Conservation (phyloP, 2,329 filamentous ascomycete species). For the Intubia oerlemansii region DNA sequence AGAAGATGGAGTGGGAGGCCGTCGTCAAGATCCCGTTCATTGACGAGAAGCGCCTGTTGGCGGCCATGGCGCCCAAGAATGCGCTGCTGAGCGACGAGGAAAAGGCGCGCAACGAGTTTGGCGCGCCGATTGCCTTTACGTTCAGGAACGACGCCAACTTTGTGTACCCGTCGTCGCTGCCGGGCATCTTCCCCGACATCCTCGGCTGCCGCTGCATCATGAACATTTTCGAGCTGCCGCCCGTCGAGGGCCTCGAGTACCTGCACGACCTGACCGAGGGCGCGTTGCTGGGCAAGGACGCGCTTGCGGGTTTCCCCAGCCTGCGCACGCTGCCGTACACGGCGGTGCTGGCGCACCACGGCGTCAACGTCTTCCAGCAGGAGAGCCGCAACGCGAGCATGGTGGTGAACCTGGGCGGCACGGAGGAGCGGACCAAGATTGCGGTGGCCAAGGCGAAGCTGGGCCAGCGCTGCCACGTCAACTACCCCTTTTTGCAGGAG, state of each 20-base stretch:
- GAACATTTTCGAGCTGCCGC: constrained; percentile 89
- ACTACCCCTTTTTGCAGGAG: constrained; percentile 89
- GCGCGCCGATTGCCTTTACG: constrained; percentile 81
- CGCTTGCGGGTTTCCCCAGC: constrained; percentile 86
- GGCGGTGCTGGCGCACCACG: constrained; percentile 65
- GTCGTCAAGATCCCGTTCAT: constrained; percentile 99
- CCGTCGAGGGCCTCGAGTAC: constrained; percentile 73
- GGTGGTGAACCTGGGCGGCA: constrained; percentile 63
- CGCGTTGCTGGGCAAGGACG: constrained; percentile 58
- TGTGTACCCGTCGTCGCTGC: constrained; percentile 68
- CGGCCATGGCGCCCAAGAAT: constrained; percentile 74
- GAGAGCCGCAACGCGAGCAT: constrained; percentile 95
- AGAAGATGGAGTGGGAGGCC: constrained; percentile 99
- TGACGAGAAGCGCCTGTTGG: constrained; percentile 66
- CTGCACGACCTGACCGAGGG: constrained; percentile 68
- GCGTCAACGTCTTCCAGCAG: constrained; percentile 84
- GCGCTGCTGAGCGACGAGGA: constrained; percentile 57
- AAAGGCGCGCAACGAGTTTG: constrained; percentile 69
- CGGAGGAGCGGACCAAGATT: constrained; percentile 47
- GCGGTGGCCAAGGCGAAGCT: constrained; percentile 59
- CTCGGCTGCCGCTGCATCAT: constrained; percentile 75
- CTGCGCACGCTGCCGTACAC: constrained; percentile 70
- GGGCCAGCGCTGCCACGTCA: constrained; percentile 71
- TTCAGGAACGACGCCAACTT: constrained; percentile 61
- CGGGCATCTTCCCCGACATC: constrained; percentile 79